Percentiles rank a stretch among this genome's conserved stretches.
phyloP scores from a whole-genome alignment of 208 protist genomes.

The Trypanosoma caninum region DNA sequence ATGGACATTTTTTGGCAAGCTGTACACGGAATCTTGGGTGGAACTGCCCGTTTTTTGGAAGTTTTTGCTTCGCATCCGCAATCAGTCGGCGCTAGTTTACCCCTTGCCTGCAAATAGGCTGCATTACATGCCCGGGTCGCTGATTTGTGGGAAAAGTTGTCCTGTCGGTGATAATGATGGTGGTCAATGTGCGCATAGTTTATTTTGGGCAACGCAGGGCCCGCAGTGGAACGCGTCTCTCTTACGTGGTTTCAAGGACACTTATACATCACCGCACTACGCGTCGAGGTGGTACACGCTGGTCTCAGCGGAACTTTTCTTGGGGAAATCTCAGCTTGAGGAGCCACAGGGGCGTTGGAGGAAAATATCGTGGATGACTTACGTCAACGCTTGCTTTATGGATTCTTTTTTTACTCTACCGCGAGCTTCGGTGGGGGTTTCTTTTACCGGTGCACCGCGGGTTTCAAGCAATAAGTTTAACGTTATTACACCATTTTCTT shows the following conservation, averaged over 20 bases:
- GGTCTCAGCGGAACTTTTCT: slow-evolving; percentile 38
- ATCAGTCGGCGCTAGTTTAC: slow-evolving; percentile 31
- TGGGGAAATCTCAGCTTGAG: background rate
- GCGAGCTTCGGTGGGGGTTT: slow-evolving; percentile 55
- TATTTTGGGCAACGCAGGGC: slow-evolving; percentile 73
- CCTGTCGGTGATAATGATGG: background rate
- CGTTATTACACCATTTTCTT: slow-evolving; percentile 31
- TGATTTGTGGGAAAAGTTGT: background rate
- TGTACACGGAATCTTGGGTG: slow-evolving; percentile 35
- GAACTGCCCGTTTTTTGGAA: slow-evolving; percentile 29
- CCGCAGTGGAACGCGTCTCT: slow-evolving; percentile 46
- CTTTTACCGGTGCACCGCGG: slow-evolving; percentile 41
- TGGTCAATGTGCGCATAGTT: slow-evolving; percentile 22
- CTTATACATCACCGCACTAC: slow-evolving; percentile 48
- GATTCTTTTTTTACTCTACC: slow-evolving; percentile 39
- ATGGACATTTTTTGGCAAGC: slow-evolving; percentile 41
- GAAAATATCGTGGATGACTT: slow-evolving; percentile 25
- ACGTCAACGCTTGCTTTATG: slow-evolving; percentile 53
- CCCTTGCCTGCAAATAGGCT: slow-evolving; percentile 15
- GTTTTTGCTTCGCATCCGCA: slow-evolving; percentile 38
- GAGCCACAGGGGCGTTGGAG: background rate
- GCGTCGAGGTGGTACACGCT: slow-evolving; percentile 50
- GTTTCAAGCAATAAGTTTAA: slow-evolving; percentile 45
- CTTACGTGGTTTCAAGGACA: slow-evolving; percentile 52
- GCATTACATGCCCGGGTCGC: background rate